These are phyloP conservation scores for Xylariales sp. DNA, from an alignment of 2,329 filamentous ascomycete genomes.

Conservation along the genomic window DNA sequence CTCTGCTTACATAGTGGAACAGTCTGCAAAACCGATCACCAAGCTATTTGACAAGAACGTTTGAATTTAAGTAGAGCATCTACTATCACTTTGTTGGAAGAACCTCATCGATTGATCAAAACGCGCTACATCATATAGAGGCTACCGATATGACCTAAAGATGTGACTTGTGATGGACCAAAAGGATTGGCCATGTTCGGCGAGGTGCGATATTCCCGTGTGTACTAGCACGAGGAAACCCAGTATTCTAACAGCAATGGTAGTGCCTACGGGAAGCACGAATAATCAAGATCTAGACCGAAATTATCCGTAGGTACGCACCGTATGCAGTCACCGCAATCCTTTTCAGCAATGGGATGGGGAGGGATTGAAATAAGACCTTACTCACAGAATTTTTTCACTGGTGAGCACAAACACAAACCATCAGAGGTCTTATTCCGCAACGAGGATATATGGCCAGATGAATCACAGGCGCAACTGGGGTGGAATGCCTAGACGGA, in stretches of 20 bases:
- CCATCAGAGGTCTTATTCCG: background rate
- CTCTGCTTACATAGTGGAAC: slow-evolving; percentile 33
- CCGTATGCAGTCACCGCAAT: background rate
- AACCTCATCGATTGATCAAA: background rate
- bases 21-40: slow-evolving; percentile 90
- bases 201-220: slow-evolving; percentile 24
- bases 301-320: background rate
- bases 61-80: slow-evolving; percentile 24
- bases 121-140: background rate
- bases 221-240: background rate
- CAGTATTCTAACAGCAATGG: slow-evolving; percentile 18
- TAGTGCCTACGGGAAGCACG: slow-evolving; percentile 11
- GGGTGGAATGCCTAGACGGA: background rate
- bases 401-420: background rate
- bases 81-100: background rate
- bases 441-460: background rate
- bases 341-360: background rate
- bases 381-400: background rate
- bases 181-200: background rate
- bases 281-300: background rate
- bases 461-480: background rate
- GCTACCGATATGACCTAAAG: slow-evolving; percentile 1
- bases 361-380: background rate
- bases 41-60: slow-evolving; percentile 80
- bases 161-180: background rate